phyloP scores from a whole-genome alignment of 768 basidiomycete species.

The Cyathus striatus region DNA sequence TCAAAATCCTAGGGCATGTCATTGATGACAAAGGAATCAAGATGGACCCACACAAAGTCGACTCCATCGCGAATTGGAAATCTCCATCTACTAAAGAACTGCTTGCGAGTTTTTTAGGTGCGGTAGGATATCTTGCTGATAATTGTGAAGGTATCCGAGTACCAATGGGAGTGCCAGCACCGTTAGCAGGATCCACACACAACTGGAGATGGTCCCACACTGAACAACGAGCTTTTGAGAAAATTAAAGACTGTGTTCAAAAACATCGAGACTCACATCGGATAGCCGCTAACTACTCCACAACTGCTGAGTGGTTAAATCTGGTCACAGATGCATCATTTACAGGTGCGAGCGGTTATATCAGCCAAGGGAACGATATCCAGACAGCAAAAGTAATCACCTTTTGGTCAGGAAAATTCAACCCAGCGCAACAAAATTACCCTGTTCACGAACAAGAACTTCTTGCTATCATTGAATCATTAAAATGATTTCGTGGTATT shows the following conservation, averaged over 20 bases:
- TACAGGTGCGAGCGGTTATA: background rate
- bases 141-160: constrained; percentile 16
- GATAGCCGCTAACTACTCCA: background rate
- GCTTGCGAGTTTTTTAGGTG: constrained; percentile 25
- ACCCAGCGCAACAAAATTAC: constrained; percentile 23
- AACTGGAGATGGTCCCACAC: background rate
- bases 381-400: background rate
- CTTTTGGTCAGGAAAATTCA: constrained; percentile 13
- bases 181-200: background rate
- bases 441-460: constrained; percentile 33
- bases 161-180: constrained; percentile 16
- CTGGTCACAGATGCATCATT: background rate
- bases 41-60: constrained; percentile 37
- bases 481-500: constrained; percentile 16
- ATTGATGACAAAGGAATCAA: constrained; percentile 20
- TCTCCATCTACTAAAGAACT: constrained; percentile 18
- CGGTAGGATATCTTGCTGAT: constrained; percentile 27
- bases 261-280: background rate
- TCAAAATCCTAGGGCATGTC: constrained; percentile 23
- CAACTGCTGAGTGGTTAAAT: background rate
- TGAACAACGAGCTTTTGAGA: background rate
- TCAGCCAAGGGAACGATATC: background rate
- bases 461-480: constrained; percentile 24
- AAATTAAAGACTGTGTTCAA: background rate
- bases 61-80: constrained; percentile 21